Evolutionary conservation across 257 asterid species (phyloP).

Genomic region (Euphrasia confusa): DNA sequence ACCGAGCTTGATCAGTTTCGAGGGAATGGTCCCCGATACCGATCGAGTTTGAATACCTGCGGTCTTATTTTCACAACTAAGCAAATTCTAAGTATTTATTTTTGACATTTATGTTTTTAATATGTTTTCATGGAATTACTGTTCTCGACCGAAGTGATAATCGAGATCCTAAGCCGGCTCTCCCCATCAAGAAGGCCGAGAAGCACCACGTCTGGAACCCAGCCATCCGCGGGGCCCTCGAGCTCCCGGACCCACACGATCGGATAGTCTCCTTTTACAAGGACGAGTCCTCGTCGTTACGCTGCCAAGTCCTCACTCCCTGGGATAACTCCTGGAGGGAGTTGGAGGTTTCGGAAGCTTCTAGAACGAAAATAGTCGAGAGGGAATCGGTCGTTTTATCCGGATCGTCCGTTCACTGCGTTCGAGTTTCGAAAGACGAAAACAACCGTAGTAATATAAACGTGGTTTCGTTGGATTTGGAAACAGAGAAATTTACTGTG

Average conservation of each 20-base stretch:
- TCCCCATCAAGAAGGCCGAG: not conserved
- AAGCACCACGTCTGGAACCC: conserved; percentile 28
- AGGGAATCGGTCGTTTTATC: not conserved
- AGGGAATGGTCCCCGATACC: conserved; percentile 25
- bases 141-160: conserved; percentile 7
- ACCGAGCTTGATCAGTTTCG: conserved; percentile 20
- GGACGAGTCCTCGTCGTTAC: not conserved
- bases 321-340: conserved; percentile 24
- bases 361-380: no score
- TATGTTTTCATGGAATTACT: no score
- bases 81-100: no score
- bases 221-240: conserved; percentile 14
- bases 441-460: not conserved
- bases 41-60: no score
- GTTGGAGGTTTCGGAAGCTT: conserved; percentile 8
- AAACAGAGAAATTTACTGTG: conserved; percentile 21
- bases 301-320: not conserved
- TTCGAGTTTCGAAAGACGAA: not conserved
- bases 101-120: no score
- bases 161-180: conserved; percentile 22
- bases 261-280: conserved; percentile 20
- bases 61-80: no score
- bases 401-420: conserved; percentile 17
- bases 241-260: conserved; percentile 28
- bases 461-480: conserved; percentile 31